Conservation (phyloP, 208 protist genomes). For the Blastocrithidia nonstop region DNA sequence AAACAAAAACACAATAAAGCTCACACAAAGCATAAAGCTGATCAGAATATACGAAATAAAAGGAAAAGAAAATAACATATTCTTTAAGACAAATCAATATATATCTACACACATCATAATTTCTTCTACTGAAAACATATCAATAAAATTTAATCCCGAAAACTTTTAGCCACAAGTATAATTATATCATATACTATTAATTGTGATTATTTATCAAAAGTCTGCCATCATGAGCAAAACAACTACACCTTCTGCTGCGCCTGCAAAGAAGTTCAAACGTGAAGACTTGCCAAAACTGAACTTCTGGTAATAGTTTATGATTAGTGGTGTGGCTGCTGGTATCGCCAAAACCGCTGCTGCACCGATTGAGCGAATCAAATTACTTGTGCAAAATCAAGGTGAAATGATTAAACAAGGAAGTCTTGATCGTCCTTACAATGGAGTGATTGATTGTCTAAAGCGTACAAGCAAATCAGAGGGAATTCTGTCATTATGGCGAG, state of each 20-base stretch:
- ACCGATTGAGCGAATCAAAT: constrained; percentile 93
- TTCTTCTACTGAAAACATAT: no score
- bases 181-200: no score
- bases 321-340: constrained; percentile 58
- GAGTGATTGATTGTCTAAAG: constrained; percentile 90
- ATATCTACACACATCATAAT: no score
- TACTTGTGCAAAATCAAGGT: constrained; percentile 89
- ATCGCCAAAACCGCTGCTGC: constrained; percentile 88
- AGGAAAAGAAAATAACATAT: no score
- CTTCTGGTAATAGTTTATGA: constrained; percentile 71
- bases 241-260: constrained; percentile 4
- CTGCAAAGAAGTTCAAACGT: constrained; percentile 12
- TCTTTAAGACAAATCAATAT: no score
- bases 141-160: no score
- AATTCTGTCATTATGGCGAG: constrained; percentile 91
- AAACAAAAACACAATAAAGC: no score
- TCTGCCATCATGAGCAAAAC: no score
- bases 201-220: no score
- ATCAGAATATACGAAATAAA: no score
- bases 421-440: constrained; percentile 81
- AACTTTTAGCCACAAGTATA: no score
- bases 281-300: constrained; percentile 24
- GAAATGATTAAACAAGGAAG: constrained; percentile 70
- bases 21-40: no score
- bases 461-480: constrained; percentile 89